phyloP scores from a whole-genome alignment of 176 grass and related monocot species.

The Alopecurus myosuroides region DNA sequence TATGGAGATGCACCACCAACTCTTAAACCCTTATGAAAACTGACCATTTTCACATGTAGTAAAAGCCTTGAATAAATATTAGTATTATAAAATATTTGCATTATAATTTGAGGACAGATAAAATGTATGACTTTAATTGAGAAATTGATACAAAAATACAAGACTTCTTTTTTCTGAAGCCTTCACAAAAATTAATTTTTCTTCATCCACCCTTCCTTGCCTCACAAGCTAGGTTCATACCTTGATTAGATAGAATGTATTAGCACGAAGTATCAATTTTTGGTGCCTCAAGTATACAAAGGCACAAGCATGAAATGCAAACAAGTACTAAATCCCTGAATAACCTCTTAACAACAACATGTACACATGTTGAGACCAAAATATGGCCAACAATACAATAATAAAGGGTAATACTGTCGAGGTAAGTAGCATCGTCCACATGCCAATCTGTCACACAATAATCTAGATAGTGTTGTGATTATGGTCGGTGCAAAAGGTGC shows the following conservation, averaged over 20 bases:
- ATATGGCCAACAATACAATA: slow-evolving; percentile 25
- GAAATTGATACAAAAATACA: not conserved
- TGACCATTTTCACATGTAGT: slow-evolving; percentile 59
- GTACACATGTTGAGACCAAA: slow-evolving; percentile 41
- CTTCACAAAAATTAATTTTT: slow-evolving; percentile 39
- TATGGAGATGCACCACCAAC: slow-evolving; percentile 14
- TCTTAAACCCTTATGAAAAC: slow-evolving; percentile 38
- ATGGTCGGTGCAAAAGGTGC: slow-evolving; percentile 59
- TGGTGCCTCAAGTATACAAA: slow-evolving; percentile 59
- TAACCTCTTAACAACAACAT: slow-evolving; percentile 48
- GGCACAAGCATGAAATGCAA: slow-evolving; percentile 54
- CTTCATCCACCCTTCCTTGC: slow-evolving; percentile 46
- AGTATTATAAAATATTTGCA: not conserved
- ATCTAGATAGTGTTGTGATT: slow-evolving; percentile 50
- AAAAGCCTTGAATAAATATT: not conserved
- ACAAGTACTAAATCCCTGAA: slow-evolving; percentile 53
- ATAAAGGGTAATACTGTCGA: slow-evolving; percentile 36
- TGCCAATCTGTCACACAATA: slow-evolving; percentile 37
- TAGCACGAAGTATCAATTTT: slow-evolving; percentile 41
- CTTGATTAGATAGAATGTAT: slow-evolving; percentile 53
- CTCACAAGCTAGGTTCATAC: slow-evolving; percentile 51
- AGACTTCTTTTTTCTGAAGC: slow-evolving; percentile 42
- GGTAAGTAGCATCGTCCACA: slow-evolving; percentile 41
- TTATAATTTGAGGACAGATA: not conserved
- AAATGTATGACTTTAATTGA: not conserved